phyloP scores from a whole-genome alignment of 139 green algal genomes.

The Tetradesmus lagerheimii region DNA sequence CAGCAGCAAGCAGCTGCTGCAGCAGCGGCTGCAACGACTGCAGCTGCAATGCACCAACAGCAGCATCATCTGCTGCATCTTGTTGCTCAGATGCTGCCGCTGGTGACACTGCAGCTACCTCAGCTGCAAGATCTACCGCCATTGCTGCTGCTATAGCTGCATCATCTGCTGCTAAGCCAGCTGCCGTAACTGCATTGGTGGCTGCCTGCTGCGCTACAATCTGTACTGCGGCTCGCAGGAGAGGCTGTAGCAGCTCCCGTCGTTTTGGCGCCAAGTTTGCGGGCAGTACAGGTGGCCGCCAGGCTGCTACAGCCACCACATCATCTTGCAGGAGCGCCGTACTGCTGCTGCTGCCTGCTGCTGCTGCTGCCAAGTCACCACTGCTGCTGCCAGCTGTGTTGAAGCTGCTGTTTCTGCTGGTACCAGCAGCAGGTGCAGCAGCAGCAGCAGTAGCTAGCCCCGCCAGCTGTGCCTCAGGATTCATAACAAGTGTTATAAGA shows the following conservation, averaged over 20 bases:
- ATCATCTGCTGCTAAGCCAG: background rate
- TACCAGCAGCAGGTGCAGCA: constrained; percentile 2
- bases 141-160: constrained; percentile 19
- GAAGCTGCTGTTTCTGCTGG: constrained; percentile 3
- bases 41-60: background rate
- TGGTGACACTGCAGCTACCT: background rate
- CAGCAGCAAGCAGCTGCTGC: background rate
- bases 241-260: constrained; percentile 27
- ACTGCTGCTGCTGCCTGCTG: constrained; percentile 20
- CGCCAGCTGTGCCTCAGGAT: constrained; percentile 26
- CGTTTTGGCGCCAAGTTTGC: background rate
- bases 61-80: background rate
- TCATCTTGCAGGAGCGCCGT: constrained; percentile 31
- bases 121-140: constrained; percentile 1
- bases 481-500: constrained; percentile 6
- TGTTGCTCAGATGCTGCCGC: background rate
- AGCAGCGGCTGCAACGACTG: constrained; percentile 16
- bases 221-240: constrained; percentile 5
- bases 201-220: background rate
- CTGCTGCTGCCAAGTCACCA: background rate
- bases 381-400: constrained; percentile 14
- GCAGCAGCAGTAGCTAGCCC: background rate
- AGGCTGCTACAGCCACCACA: constrained; percentile 23
- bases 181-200: constrained; percentile 5
- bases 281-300: constrained; percentile 33